Evolutionary conservation across 176 grass and related monocot genomes (phyloP).

Genomic region (Cenchrus americanus): DNA sequence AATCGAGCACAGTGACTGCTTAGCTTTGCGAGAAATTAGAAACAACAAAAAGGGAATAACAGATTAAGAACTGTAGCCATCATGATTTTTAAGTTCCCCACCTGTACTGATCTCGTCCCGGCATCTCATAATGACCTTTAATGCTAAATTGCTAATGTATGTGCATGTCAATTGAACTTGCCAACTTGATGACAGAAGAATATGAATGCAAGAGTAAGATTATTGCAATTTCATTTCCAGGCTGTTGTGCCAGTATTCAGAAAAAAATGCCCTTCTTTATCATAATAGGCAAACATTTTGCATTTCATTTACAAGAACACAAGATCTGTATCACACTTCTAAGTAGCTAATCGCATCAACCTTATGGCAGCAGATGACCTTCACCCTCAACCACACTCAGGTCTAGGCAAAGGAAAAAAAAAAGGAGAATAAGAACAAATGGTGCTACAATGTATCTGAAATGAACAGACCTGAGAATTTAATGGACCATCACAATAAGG

Average conservation of each 20-base stretch:
- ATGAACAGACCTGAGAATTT: not conserved
- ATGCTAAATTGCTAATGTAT: not conserved
- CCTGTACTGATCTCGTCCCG: not conserved
- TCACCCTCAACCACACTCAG: not conserved
- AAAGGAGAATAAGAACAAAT: not conserved
- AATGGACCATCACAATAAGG: not conserved
- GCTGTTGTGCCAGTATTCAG: not conserved
- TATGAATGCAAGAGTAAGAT: not conserved
- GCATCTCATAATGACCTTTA: not conserved
- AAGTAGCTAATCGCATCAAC: not conserved
- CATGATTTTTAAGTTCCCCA: not conserved
- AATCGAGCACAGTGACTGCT: not conserved
- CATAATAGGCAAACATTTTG: not conserved
- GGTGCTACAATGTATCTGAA: not conserved
- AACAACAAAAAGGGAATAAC: not conserved
- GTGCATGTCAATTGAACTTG: not conserved
- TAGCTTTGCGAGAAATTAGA: not conserved
- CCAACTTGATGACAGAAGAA: no score
- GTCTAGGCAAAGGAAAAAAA: not conserved
- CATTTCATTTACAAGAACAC: not conserved
- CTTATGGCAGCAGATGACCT: not conserved
- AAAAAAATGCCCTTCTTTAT: conserved; percentile 2
- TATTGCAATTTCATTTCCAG: not conserved
- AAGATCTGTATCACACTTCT: not conserved
- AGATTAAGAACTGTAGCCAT: conserved; percentile 20